A percentile compares a stretch with the other conserved stretches of the same genome.
Conservation (phyloP, 768 basidiomycete genomes). For the Tulasnella sp. region DNA sequence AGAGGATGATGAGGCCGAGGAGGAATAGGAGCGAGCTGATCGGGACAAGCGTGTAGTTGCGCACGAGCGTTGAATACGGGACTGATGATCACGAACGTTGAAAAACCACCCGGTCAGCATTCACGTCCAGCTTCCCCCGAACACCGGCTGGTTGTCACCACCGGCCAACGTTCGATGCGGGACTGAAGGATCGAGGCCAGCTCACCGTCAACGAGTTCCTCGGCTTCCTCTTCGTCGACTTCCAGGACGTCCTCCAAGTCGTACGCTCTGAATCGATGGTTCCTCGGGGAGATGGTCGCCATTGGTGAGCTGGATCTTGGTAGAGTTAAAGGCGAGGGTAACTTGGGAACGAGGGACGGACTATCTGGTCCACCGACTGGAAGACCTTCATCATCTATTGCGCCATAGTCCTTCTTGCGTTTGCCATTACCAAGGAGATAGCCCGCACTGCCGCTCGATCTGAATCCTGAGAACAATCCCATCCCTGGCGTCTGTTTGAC, state of each 20-base stretch:
- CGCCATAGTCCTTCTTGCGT: constrained; percentile 17
- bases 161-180: neutral
- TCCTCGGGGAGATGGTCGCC: constrained; percentile 16
- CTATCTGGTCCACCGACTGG: constrained; percentile 13
- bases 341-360: constrained; percentile 9
- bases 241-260: constrained; percentile 27
- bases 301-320: constrained; percentile 14
- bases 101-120: constrained; percentile 5
- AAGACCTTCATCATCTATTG: constrained; percentile 9
- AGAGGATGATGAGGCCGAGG: constrained; percentile 17
- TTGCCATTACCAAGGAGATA: constrained; percentile 14
- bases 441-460: neutral
- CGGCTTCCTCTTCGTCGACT: constrained; percentile 29
- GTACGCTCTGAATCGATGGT: constrained; percentile 14
- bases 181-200: neutral
- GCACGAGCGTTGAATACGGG: constrained; percentile 33
- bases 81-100: constrained; percentile 18
- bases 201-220: constrained; percentile 33
- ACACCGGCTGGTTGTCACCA: neutral
- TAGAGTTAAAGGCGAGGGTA: constrained; percentile 7
- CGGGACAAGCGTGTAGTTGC: constrained; percentile 33
- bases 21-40: constrained; percentile 33
- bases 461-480: neutral
- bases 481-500: neutral
- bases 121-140: neutral